Conservation (phyloP, 176 grass and related monocot species). For the Canna indica region DNA sequence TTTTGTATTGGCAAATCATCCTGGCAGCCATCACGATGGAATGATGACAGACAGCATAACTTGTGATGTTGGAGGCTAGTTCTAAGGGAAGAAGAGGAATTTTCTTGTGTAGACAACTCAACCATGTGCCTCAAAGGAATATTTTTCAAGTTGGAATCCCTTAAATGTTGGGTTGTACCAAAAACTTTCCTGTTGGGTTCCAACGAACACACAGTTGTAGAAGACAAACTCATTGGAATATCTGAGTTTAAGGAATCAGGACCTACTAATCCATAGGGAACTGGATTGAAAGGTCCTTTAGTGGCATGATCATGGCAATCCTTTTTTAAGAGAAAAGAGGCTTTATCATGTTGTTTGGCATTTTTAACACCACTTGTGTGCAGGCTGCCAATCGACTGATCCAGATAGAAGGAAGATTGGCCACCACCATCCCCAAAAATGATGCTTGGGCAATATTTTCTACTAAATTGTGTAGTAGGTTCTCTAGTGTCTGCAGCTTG, state of each 20-base stretch:
- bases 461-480: constrained; percentile 17
- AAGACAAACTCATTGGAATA: constrained; percentile 9
- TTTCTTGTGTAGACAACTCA: constrained; percentile 43
- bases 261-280: constrained; percentile 20
- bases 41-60: constrained; percentile 46
- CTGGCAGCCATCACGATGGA: constrained; percentile 32
- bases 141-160: constrained; percentile 31
- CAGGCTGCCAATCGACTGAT: constrained; percentile 8
- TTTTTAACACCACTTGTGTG: constrained; percentile 28
- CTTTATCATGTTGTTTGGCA: constrained; percentile 22
- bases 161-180: constrained; percentile 33
- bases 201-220: constrained; percentile 11
- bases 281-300: constrained; percentile 25
- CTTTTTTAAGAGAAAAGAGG: constrained; percentile 29
- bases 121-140: constrained; percentile 35
- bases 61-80: constrained; percentile 32
- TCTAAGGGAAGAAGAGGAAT: constrained; percentile 32
- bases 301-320: constrained; percentile 19
- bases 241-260: constrained; percentile 21
- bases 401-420: constrained; percentile 27
- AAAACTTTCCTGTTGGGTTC: constrained; percentile 11
- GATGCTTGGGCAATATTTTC: constrained; percentile 18
- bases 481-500: constrained; percentile 23
- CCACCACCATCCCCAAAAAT: constrained; percentile 21
- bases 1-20: constrained; percentile 32